A percentile compares a stretch with the other conserved stretches of the same genome.
These are phyloP conservation scores for Purpureocillium lavendulum DNA, from an alignment of 2,329 filamentous ascomycete genomes.

Conservation along the genomic window DNA sequence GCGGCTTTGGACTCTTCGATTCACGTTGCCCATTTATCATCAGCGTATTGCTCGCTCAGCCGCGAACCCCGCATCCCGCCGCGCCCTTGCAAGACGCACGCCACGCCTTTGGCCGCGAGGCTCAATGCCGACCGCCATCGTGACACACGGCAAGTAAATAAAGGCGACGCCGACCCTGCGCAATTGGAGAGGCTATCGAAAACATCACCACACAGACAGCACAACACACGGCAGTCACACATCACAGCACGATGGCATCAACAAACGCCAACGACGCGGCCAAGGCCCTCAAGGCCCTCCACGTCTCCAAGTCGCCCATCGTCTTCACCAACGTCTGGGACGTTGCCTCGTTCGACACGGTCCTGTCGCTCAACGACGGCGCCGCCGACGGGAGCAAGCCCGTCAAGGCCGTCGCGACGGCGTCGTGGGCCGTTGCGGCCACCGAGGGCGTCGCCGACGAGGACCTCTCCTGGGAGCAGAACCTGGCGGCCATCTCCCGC, in stretches of 20 bases:
- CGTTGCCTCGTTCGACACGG: constrained; percentile 33
- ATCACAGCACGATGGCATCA: neutral
- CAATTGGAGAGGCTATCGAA: no score
- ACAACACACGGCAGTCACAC: no score
- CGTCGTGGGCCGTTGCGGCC: constrained; percentile 41
- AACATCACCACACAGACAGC: no score
- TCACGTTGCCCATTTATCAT: no score
- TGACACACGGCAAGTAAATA: no score
- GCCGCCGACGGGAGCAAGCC: constrained; percentile 16
- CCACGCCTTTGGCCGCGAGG: no score
- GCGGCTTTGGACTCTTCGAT: no score
- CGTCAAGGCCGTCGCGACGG: constrained; percentile 37
- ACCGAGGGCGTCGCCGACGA: constrained; percentile 35
- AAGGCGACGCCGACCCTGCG: no score
- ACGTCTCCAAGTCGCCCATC: constrained; percentile 40
- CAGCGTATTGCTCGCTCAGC: no score
- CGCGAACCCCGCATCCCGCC: no score
- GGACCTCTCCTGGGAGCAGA: constrained; percentile 39
- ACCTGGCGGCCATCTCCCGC: constrained; percentile 35
- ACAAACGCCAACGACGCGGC: constrained; percentile 19
- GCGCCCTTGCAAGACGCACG: no score
- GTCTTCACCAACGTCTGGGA: constrained; percentile 50
- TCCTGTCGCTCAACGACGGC: constrained; percentile 32
- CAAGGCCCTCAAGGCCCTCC: constrained; percentile 32
- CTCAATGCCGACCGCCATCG: no score